These are phyloP conservation scores for Amanita brunnescens DNA, from an alignment of 768 basidiomycete genomes.

Conservation along the genomic window DNA sequence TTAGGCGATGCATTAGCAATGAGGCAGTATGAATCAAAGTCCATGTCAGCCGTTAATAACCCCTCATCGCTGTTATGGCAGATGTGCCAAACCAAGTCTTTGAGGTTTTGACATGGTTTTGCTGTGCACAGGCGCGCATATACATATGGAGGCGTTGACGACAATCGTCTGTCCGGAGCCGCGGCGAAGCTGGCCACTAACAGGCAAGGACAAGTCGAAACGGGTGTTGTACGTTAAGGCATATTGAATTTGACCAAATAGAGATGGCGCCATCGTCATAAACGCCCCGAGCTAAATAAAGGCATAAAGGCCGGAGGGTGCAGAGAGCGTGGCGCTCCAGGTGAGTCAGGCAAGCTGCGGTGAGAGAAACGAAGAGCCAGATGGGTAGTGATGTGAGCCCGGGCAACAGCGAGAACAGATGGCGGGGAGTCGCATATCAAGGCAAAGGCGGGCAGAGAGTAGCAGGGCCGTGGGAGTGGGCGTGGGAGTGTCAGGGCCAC, in stretches of 20 bases:
- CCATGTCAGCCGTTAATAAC: no score
- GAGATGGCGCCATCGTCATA: not conserved
- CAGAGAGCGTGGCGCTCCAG: not conserved
- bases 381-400: not conserved
- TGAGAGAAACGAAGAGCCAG: not conserved
- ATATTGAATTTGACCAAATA: not conserved
- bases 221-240: no score
- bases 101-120: no score
- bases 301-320: no score
- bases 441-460: constrained; percentile 4
- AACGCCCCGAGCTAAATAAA: not conserved
- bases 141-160: no score
- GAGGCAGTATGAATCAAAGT: not conserved
- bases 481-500: constrained; percentile 4
- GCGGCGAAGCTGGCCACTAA: no score
- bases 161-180: no score
- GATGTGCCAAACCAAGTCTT: no score
- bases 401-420: not conserved
- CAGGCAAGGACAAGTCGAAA: not conserved
- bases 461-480: not conserved
- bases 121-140: no score
- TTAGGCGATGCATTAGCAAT: not conserved
- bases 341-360: not conserved
- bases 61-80: no score
- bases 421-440: not conserved